Conservation (phyloP, 1,139 yeast species). For the Pichia sp. region DNA sequence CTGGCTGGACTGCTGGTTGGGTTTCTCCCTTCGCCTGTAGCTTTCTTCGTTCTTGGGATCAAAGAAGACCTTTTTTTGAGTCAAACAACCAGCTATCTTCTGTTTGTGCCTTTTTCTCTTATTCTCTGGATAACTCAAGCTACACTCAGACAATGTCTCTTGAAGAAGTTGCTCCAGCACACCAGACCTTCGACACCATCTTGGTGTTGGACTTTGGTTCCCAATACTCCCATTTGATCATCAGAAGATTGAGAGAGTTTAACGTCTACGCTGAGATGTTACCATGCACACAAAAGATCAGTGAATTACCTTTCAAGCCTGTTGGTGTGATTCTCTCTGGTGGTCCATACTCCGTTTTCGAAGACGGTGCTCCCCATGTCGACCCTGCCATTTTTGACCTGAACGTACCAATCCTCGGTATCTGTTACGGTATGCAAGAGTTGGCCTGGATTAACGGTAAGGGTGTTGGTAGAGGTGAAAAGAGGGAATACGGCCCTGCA, state of each 20-base stretch:
- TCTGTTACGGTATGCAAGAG: conserved; percentile 99
- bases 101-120: background rate
- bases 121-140: too few relatives aligned
- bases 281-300: conserved; percentile 96
- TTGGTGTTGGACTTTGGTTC: conserved; percentile 97
- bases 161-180: conserved; percentile 50
- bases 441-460: conserved; percentile 97
- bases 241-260: conserved; percentile 96
- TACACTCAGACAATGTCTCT: conserved; percentile 16
- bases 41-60: background rate
- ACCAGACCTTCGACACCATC: conserved; percentile 85
- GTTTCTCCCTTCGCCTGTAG: background rate
- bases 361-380: conserved; percentile 93
- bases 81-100: background rate
- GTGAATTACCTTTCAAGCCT: conserved; percentile 90
- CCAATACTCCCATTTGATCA: conserved; percentile 93
- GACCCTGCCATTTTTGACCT: conserved; percentile 89
- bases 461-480: conserved; percentile 93
- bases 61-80: background rate
- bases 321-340: conserved; percentile 96
- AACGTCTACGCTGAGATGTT: conserved; percentile 98
- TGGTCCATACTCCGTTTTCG: conserved; percentile 97
- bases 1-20: background rate
- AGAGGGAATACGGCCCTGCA: conserved; percentile 98
- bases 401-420: conserved; percentile 91